phyloP scores from a whole-genome alignment of 2,329 filamentous ascomycete species.

The Venturia aucupariae region DNA sequence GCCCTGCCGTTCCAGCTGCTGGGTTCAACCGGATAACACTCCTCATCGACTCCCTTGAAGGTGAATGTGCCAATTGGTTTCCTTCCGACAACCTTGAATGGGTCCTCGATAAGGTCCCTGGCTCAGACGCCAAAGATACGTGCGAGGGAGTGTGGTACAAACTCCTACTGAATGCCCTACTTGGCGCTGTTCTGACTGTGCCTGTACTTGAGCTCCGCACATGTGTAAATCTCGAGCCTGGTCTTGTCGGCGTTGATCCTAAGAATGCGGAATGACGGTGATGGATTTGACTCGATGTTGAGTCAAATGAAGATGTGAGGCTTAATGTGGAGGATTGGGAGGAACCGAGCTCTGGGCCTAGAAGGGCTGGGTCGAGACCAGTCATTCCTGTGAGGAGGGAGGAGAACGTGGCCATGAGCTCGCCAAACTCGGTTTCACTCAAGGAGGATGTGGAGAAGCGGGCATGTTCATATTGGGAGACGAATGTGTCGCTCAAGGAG shows the following conservation, averaged over 20 bases:
- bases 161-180: neutral
- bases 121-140: neutral
- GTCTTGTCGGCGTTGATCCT: neutral
- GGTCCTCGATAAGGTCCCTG: neutral
- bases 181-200: conserved; percentile 9
- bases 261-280: conserved; percentile 4
- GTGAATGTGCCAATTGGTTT: neutral
- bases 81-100: neutral
- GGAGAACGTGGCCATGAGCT: conserved; percentile 77
- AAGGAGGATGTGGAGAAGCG: conserved; percentile 69
- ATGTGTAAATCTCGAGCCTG: conserved; percentile 7
- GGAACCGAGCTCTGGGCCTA: neutral
- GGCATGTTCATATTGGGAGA: conserved; percentile 70
- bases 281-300: neutral
- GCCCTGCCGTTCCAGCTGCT: conserved; percentile 20
- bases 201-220: conserved; percentile 7
- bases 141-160: conserved; percentile 7
- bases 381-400: conserved; percentile 69
- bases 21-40: conserved; percentile 22
- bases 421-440: conserved; percentile 60
- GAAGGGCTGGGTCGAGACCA: neutral
- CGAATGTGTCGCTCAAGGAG: conserved; percentile 49
- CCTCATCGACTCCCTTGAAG: conserved; percentile 7
- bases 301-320: conserved; percentile 1
- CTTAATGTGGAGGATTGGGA: conserved; percentile 6